phyloP scores from a whole-genome alignment of 352 stramenopile species.

The Pseudoperonospora humuli region DNA sequence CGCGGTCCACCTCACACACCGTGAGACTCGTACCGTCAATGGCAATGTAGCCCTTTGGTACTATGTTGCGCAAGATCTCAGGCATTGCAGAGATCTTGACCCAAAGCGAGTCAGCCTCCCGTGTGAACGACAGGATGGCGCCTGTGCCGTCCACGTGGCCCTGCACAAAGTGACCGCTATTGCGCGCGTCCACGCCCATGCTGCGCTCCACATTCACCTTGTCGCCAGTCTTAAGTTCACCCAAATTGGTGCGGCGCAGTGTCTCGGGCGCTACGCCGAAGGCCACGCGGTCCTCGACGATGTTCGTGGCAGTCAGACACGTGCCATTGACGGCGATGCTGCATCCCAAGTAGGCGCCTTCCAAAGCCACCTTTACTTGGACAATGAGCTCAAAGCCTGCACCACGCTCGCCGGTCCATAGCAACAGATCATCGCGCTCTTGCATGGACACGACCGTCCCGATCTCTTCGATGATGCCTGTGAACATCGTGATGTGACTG shows the following conservation, averaged over 20 bases:
- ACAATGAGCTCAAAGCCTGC: conserved; percentile 88
- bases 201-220: conserved; percentile 93
- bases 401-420: conserved; percentile 93
- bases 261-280: conserved; percentile 96
- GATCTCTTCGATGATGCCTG: conserved; percentile 98
- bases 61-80: conserved; percentile 89
- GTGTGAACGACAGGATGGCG: conserved; percentile 81
- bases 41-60: conserved; percentile 92
- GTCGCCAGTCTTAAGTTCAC: conserved; percentile 67
- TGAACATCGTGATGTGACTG: conserved; percentile 97
- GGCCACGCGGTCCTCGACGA: conserved; percentile 81
- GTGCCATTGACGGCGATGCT: conserved; percentile 97
- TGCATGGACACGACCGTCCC: conserved; percentile 90
- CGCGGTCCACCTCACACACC: conserved; percentile 87
- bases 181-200: conserved; percentile 85
- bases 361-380: conserved; percentile 60
- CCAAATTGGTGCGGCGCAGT: conserved; percentile 89
- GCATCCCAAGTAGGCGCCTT: conserved; percentile 88
- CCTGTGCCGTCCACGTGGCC: conserved; percentile 96
- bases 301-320: conserved; percentile 93
- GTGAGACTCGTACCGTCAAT: conserved; percentile 98
- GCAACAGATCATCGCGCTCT: conserved; percentile 85
- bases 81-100: conserved; percentile 84
- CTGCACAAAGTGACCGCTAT: conserved; percentile 98
- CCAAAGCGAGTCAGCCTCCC: conserved; percentile 94